Evolutionary conservation across 345 rosid genomes (phyloP).

Genomic region (Rhodamnia argentea): DNA sequence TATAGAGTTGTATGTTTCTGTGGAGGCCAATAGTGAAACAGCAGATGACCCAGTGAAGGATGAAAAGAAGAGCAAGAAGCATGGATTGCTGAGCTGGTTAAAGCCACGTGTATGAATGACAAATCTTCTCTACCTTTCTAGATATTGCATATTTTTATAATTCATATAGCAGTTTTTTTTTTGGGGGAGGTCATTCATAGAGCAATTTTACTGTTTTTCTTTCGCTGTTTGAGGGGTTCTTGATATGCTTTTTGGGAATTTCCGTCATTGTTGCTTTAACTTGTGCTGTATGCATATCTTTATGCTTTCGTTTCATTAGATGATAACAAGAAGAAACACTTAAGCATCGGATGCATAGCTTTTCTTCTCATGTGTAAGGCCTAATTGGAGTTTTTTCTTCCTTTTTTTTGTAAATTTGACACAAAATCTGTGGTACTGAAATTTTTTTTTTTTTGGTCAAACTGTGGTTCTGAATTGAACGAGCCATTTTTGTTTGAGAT

Average conservation of each 20-base stretch:
- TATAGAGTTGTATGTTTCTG: constrained; percentile 64
- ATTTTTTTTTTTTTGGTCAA: too few species aligned
- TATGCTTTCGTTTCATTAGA: neutral
- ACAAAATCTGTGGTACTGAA: neutral
- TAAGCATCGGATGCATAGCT: neutral
- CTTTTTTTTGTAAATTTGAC: neutral
- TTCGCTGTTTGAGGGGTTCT: neutral
- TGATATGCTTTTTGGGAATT: neutral
- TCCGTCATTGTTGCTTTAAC: neutral
- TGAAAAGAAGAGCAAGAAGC: constrained; percentile 81
- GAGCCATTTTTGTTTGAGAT: neutral
- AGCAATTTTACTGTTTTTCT: neutral
- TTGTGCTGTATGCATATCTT: neutral
- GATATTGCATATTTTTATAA: neutral
- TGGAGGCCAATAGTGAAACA: constrained; percentile 56
- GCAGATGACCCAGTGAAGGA: constrained; percentile 49
- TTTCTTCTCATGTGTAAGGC: neutral
- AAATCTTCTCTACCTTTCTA: neutral
- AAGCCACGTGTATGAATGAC: constrained; percentile 56
- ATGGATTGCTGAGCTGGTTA: constrained; percentile 92
- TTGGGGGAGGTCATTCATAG: neutral
- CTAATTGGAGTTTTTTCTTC: neutral
- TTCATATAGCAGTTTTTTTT: neutral
- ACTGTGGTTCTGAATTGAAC: neutral
- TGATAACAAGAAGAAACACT: neutral